Evolutionary conservation across 1,284 basidiomycete species (phyloP), one percentile per base, ranked within the genome.

Genomic region (Meira miltonrushii): DNA sequence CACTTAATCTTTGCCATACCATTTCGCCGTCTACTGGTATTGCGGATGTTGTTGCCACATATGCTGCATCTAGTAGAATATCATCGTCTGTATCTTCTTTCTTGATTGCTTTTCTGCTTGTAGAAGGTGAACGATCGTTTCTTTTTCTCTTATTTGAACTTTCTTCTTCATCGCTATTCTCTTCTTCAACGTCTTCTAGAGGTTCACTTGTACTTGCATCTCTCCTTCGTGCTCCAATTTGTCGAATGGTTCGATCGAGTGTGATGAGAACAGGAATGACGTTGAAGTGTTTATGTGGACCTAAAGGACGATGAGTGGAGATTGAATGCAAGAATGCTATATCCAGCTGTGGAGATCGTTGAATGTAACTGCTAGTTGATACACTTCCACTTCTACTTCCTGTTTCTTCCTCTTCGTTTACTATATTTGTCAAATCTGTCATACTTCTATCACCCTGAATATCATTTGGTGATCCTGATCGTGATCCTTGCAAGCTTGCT

Each of bases 201-300:
- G 65, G 63, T 39, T 65, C 63, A 39, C 56, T 39, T 5, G 53
- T 63, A 58, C 49, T 50, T 67, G 62, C 49, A 59, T 60, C 12
- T 68, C 64, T 2, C 12, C 15, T 39, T 68, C 63, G 50, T 65
- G 61, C 12, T 21, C 54, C 46, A 5, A 48, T 23, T 48, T 48
- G 46, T 23, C 46, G 7, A 21, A 39, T 19, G 11, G 64, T 65
- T 13, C 57, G 63, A 49, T 68, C 64, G 0, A 61, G 64, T 56
- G 65, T 66, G 23, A 53, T 38, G 23, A 75, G 23, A 41, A 73
- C 56, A 7, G 69, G 57, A 2, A 75, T 56, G 61, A 71, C 61
- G 52, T 73, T 66, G 59, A 75, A 73, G 23, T 75, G 72, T 41
- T 66, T 59, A 57, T 75, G 69, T n/a, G 62, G 59, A 6, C 72